These are phyloP conservation scores for Bassia scoparia DNA, from an alignment of 148 eudicot genomes.

Conservation along the genomic window DNA sequence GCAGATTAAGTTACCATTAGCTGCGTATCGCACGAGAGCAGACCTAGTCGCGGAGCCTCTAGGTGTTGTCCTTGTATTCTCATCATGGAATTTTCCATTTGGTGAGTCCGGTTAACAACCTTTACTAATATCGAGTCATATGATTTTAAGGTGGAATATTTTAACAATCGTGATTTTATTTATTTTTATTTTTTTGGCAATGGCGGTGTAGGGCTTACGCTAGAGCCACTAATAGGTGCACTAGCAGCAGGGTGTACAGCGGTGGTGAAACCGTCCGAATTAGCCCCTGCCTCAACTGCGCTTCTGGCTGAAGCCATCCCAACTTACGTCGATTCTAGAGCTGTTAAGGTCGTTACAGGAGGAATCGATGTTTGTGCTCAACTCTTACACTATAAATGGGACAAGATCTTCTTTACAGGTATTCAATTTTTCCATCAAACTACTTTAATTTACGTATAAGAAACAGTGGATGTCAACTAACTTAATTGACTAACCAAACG, in stretches of 20 bases:
- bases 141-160: no score
- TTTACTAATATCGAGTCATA: no score
- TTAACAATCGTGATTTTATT: no score
- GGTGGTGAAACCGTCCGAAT: slow-evolving; percentile 76
- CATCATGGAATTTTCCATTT: slow-evolving; percentile 80
- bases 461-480: no score
- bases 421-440: no score
- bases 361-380: slow-evolving; percentile 37
- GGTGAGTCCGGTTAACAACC: no score
- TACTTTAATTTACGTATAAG: no score
- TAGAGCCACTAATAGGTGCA: slow-evolving; percentile 81
- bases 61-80: slow-evolving; percentile 69
- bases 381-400: slow-evolving; percentile 73
- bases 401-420: slow-evolving; percentile 66
- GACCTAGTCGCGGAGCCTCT: slow-evolving; percentile 81
- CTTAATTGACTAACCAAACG: no score
- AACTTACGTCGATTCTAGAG: slow-evolving; percentile 54
- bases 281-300: slow-evolving; percentile 63
- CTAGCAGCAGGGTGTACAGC: slow-evolving; percentile 80
- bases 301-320: slow-evolving; percentile 45
- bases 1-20: slow-evolving; percentile 61
- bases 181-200: no score
- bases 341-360: slow-evolving; percentile 63
- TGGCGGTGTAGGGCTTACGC: slow-evolving; percentile 46
- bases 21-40: slow-evolving; percentile 62